These are phyloP conservation scores for Hericium coralloides DNA, from an alignment of 768 basidiomycete genomes.

Conservation along the genomic window DNA sequence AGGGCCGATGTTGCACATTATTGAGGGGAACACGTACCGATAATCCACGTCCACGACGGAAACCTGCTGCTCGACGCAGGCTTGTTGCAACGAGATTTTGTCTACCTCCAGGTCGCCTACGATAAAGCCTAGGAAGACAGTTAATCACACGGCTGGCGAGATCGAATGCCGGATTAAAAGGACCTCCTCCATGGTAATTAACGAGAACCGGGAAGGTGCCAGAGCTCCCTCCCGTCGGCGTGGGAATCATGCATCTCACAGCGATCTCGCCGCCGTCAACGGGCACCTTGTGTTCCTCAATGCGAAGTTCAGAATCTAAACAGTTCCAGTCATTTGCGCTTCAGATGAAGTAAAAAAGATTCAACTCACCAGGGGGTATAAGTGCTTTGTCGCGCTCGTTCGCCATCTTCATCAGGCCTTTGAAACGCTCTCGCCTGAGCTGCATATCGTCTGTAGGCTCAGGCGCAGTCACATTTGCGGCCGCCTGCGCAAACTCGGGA, in stretches of 20 bases:
- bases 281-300: not conserved
- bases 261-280: not conserved
- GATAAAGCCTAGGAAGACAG: too few species aligned
- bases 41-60: too few species aligned
- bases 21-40: too few species aligned
- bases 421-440: not conserved
- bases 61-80: too few species aligned
- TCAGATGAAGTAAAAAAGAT: not conserved
- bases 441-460: not conserved
- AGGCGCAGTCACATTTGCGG: not conserved
- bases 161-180: not conserved
- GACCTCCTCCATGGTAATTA: not conserved
- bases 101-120: too few species aligned
- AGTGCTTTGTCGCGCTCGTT: not conserved
- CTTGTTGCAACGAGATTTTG: too few species aligned
- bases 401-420: not conserved
- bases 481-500: not conserved
- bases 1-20: too few species aligned
- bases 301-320: too few species aligned
- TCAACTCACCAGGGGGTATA: not conserved
- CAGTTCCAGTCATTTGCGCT: not conserved
- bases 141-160: too few species aligned
- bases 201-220: not conserved
- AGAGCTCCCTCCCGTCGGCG: not conserved
- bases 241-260: not conserved